phyloP scores from a whole-genome alignment of 495 filamentous ascomycete species.

The Neurospora sp. region DNA sequence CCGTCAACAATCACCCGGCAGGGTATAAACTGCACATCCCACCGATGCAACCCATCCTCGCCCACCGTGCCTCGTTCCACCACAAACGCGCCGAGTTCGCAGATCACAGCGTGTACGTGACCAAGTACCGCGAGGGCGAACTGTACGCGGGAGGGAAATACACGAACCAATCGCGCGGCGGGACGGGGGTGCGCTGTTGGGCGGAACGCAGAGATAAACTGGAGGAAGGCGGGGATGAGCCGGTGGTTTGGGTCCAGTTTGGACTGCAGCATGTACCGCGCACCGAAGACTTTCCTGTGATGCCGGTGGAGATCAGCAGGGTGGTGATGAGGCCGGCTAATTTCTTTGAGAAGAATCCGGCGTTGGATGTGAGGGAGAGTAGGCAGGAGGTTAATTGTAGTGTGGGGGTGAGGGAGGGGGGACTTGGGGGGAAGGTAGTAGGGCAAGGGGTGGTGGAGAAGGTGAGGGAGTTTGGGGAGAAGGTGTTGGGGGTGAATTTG shows the following conservation, averaged over 20 bases:
- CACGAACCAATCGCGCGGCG: conserved; percentile 59
- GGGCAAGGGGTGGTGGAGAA: neutral
- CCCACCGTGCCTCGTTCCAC: conserved; percentile 57
- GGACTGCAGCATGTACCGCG: conserved; percentile 51
- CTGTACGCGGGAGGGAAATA: conserved; percentile 76
- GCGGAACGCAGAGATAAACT: conserved; percentile 11
- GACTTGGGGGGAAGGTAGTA: neutral
- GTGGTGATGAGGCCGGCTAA: conserved; percentile 58
- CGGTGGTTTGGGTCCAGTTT: conserved; percentile 53
- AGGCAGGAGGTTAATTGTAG: conserved; percentile 43
- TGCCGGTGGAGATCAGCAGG: conserved; percentile 29
- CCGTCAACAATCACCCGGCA: conserved; percentile 64
- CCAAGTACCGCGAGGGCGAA: conserved; percentile 66
- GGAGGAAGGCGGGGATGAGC: conserved; percentile 15
- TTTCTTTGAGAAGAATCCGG: conserved; percentile 68
- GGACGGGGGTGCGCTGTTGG: conserved; percentile 17
- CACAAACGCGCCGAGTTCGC: conserved; percentile 72
- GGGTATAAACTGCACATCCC: conserved; percentile 70
- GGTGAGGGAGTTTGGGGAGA: neutral
- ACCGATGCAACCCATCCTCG: conserved; percentile 71
- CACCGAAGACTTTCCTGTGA: conserved; percentile 53
- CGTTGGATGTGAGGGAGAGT: conserved; percentile 57
- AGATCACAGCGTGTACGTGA: conserved; percentile 73
- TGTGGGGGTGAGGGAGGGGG: conserved; percentile 3
- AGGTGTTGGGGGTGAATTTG: neutral